Conservation (phyloP, 345 rosid species). For the Ceriops tagal region DNA sequence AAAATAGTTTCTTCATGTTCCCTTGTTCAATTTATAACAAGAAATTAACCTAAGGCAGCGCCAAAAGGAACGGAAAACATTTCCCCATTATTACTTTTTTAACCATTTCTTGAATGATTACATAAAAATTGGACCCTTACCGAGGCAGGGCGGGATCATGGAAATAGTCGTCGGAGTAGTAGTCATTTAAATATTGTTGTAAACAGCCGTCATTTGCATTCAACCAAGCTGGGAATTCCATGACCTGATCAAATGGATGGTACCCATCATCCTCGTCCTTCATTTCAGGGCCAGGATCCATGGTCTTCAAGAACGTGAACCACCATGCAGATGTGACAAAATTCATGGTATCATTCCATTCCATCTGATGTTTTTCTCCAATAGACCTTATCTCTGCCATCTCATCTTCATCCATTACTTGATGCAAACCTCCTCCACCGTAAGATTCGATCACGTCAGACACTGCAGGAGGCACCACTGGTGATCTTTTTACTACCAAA, state of each 20-base stretch:
- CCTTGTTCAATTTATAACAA: constrained; percentile 1
- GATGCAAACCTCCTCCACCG: constrained; percentile 52
- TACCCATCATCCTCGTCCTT: constrained; percentile 46
- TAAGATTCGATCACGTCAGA: constrained; percentile 31
- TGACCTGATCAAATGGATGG: constrained; percentile 63
- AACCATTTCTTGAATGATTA: neutral
- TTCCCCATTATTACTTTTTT: neutral
- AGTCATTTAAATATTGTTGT: constrained; percentile 54
- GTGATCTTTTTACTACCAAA: neutral
- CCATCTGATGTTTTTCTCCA: constrained; percentile 76
- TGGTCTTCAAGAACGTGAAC: constrained; percentile 61
- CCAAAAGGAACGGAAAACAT: constrained; percentile 6
- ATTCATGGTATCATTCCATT: constrained; percentile 73
- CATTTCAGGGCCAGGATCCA: constrained; percentile 44
- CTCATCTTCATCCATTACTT: constrained; percentile 56
- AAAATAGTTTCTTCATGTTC: neutral
- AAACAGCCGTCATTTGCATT: constrained; percentile 58
- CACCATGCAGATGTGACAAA: constrained; percentile 74
- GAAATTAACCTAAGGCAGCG: neutral
- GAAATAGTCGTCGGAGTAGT: constrained; percentile 43
- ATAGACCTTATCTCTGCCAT: constrained; percentile 73
- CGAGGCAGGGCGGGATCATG: constrained; percentile 70
- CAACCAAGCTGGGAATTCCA: constrained; percentile 89
- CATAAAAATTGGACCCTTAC: constrained; percentile 38
- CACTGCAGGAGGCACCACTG: constrained; percentile 22